Conservation (phyloP, 768 basidiomycete genomes). For the Auriscalpium microsporum region DNA sequence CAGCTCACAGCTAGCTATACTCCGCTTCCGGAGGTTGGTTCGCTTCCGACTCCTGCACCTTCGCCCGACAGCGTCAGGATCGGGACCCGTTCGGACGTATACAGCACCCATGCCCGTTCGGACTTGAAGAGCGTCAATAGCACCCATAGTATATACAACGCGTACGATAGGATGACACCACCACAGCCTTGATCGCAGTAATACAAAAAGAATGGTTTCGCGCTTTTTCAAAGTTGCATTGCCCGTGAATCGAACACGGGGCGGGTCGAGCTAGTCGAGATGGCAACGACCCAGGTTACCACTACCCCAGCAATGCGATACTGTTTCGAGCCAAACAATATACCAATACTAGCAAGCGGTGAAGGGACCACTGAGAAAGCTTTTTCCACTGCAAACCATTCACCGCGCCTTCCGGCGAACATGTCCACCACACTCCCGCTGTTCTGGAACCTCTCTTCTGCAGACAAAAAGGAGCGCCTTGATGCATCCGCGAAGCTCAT, state of each 20-base stretch:
- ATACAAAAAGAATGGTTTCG: too few species aligned
- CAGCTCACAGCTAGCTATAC: too few species aligned
- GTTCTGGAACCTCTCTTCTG: slow-evolving; percentile 89
- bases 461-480: slow-evolving; percentile 69
- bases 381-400: neutral
- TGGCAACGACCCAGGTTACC: slow-evolving; percentile 62
- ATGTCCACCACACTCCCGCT: slow-evolving; percentile 88
- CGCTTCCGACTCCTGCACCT: too few species aligned
- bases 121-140: too few species aligned
- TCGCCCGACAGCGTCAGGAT: too few species aligned
- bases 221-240: neutral
- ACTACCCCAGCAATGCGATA: slow-evolving; percentile 37
- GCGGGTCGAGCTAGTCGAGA: slow-evolving; percentile 17
- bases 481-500: slow-evolving; percentile 83
- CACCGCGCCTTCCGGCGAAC: neutral
- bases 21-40: too few species aligned
- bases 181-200: too few species aligned
- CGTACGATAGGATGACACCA: too few species aligned
- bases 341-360: neutral
- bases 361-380: too few species aligned
- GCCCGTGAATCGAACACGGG: slow-evolving; percentile 14
- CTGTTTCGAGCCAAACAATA: neutral
- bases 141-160: too few species aligned
- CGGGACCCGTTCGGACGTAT: too few species aligned
- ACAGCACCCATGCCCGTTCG: too few species aligned